These are phyloP conservation scores for Ogataea angusta DNA, from an alignment of 805 yeast species.

Conservation along the genomic window DNA sequence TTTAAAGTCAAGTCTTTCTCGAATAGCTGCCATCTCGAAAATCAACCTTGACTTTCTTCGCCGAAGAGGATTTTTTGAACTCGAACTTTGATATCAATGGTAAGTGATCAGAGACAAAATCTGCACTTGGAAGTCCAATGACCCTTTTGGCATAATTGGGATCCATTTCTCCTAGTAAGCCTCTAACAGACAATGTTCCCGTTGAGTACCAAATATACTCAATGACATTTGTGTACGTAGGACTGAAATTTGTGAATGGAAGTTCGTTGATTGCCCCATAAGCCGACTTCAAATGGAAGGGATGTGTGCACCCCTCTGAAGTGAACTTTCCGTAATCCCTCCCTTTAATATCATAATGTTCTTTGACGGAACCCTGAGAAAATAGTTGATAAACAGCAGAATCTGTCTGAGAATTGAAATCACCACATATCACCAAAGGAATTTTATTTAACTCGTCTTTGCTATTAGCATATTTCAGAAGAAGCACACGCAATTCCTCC, in stretches of 20 bases:
- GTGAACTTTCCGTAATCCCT: conserved; percentile 91
- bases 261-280: conserved; percentile 83
- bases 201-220: conserved; percentile 97
- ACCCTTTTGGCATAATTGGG: conserved; percentile 67
- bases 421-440: conserved; percentile 90
- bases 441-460: conserved; percentile 39
- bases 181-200: conserved; percentile 73
- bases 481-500: conserved; percentile 75
- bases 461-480: conserved; percentile 40
- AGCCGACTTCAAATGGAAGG: conserved; percentile 77
- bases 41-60: conserved; percentile 28
- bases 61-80: conserved; percentile 45
- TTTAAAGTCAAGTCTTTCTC: conserved; percentile 26
- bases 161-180: conserved; percentile 82
- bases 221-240: conserved; percentile 87
- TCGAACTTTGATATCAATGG: conserved; percentile 81
- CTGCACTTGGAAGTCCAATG: conserved; percentile 91
- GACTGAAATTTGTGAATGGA: conserved; percentile 93
- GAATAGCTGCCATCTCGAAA: conserved; percentile 28
- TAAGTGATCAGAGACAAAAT: conserved; percentile 92
- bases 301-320: conserved; percentile 81
- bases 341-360: conserved; percentile 78
- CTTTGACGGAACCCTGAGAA: conserved; percentile 73
- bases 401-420: conserved; percentile 81
- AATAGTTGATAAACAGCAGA: conserved; percentile 92